A percentile compares a stretch with the other conserved stretches of the same genome.
These are phyloP conservation scores for Saccharomycopsis lassenensis DNA, from an alignment of 805 yeast species.

Conservation along the genomic window DNA sequence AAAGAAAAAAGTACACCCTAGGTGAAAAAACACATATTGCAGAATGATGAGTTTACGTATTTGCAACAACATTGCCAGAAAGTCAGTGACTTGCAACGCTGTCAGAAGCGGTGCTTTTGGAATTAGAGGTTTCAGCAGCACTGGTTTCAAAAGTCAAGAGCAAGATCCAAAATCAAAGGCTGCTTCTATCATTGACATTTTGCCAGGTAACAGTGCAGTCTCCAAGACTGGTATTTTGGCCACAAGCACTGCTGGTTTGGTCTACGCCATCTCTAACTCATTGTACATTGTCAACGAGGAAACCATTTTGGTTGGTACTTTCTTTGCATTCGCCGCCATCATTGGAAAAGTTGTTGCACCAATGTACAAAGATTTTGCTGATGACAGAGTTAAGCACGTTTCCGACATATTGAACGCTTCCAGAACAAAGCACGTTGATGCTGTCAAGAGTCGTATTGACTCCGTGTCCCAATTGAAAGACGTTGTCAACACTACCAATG, in stretches of 20 bases:
- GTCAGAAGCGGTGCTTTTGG: slow-evolving; percentile 11
- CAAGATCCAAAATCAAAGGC: slow-evolving; percentile 87
- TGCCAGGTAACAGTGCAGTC: slow-evolving; percentile 82
- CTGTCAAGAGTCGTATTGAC: slow-evolving; percentile 86
- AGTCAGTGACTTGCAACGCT: slow-evolving; percentile 9
- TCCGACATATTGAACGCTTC: slow-evolving; percentile 75
- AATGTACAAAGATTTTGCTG: slow-evolving; percentile 89
- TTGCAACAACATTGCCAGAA: slow-evolving; percentile 10
- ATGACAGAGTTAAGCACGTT: slow-evolving; percentile 72
- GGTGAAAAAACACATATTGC: not conserved
- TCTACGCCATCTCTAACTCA: slow-evolving; percentile 91
- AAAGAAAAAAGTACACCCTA: no score
- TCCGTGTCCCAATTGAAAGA: slow-evolving; percentile 83
- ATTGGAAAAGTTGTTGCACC: slow-evolving; percentile 88
- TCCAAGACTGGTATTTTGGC: slow-evolving; percentile 94
- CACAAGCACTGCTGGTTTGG: slow-evolving; percentile 87
- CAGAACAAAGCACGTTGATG: slow-evolving; percentile 80
- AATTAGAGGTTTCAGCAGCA: slow-evolving; percentile 13
- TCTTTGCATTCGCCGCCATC: slow-evolving; percentile 63
- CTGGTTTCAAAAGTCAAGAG: slow-evolving; percentile 8
- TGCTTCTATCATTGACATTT: slow-evolving; percentile 73
- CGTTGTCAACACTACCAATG: slow-evolving; percentile 84
- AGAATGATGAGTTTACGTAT: slow-evolving; percentile 14
- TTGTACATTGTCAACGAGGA: slow-evolving; percentile 91
- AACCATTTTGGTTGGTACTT: slow-evolving; percentile 73